phyloP scores from a whole-genome alignment of 2,329 filamentous ascomycete genomes.

The Penicillium capsulatum region DNA sequence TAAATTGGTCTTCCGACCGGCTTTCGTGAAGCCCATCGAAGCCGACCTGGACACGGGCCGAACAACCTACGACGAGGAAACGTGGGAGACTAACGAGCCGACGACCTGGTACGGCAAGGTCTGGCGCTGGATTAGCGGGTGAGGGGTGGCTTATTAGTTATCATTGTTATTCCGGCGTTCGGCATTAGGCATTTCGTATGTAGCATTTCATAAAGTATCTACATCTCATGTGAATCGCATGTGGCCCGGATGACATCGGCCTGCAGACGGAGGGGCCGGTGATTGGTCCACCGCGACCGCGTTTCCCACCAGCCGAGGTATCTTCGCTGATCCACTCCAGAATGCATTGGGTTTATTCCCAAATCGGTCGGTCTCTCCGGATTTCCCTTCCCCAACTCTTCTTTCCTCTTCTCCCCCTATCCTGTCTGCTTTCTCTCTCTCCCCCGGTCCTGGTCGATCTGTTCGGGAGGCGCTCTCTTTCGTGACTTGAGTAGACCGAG shows the following conservation, averaged over 20 bases:
- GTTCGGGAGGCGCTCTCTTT: background rate
- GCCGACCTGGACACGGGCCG: conserved; percentile 45
- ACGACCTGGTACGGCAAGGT: conserved; percentile 30
- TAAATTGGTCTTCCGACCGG: conserved; percentile 45
- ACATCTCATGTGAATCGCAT: conserved; percentile 18
- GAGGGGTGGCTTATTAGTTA: conserved; percentile 2
- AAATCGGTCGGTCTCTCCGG: conserved; percentile 17
- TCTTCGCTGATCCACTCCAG: background rate
- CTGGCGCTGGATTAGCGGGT: conserved; percentile 22
- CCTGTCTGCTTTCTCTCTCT: conserved; percentile 1
- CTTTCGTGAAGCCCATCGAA: conserved; percentile 37
- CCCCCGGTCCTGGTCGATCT: background rate
- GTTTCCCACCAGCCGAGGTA: background rate
- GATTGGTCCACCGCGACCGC: no score
- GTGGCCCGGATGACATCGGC: conserved; percentile 16
- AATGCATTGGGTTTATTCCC: conserved; percentile 10
- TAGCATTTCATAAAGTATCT: no score
- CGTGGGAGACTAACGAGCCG: conserved; percentile 33
- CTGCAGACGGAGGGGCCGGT: no score
- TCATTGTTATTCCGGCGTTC: conserved; percentile 2
- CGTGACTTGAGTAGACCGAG: background rate
- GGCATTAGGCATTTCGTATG: conserved; percentile 6
- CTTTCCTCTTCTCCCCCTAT: conserved; percentile 10
- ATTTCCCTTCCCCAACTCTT: no score
- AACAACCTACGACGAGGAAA: conserved; percentile 32